Evolutionary conservation across 2,329 filamentous ascomycete genomes (phyloP), one percentile per base, ranked within the genome.

Genomic region (Penicillium palitans): DNA sequence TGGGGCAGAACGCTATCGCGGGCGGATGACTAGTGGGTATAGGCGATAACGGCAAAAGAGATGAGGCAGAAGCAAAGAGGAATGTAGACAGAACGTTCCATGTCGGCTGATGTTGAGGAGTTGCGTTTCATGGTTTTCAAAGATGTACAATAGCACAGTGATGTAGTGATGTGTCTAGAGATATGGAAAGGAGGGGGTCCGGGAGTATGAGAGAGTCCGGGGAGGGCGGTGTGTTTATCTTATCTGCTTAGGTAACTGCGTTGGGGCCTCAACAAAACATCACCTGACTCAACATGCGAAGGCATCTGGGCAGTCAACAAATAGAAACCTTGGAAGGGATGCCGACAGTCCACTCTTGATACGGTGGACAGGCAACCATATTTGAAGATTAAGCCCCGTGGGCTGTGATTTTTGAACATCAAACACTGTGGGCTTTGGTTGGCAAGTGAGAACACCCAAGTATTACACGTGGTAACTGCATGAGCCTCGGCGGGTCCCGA

Each of bases 11-110:
- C 17, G 46, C 45, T 55, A 52, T 45, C 54, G 47, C 31, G n/a
- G 17, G 25, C 25, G 12, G 37, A 33, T 15, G 5, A 24, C 65
- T 63, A 74, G 63, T 73, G 70, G 65, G 68, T 57, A 58, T 72
- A 74, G 59, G 70, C 65, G 64, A 74, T 69, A 52, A 74, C 72
- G n/a, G 71, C 72, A 58, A 74, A 74, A 35, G 72, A 74, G 60
- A 74, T 68, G 50, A 74, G 63, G 59, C 72, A 74, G 66, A 74
- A 72, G 59, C 72, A 74, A 27, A 74, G 66, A 17, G 72, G 71
- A 35, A 74, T 73, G 47, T 72, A 73, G 61, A 73, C 70, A 45
- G 66, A 71, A 59, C 65, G 68, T 53, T 74, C 72, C 68, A 73
- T 73, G 29, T 72, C 68, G 50, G 46, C 50, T 7, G 50, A 24